phyloP scores from a whole-genome alignment of 805 yeast genomes.

The Pichia phayaonensis region DNA sequence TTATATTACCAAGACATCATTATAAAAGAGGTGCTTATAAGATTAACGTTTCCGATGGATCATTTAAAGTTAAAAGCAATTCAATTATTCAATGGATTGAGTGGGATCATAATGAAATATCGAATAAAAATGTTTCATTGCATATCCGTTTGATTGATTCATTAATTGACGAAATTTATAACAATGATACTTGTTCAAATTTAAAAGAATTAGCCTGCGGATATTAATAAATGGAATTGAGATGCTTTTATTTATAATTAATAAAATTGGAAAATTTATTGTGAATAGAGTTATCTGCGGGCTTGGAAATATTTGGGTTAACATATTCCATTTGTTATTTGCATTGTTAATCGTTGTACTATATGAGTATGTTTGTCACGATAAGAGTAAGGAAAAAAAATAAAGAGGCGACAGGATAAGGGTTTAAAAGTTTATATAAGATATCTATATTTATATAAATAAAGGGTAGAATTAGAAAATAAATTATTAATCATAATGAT shows the following conservation, averaged over 20 bases:
- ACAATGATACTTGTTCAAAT: slow-evolving; percentile 6
- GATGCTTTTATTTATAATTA: not conserved
- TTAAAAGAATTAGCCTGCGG: slow-evolving; percentile 32
- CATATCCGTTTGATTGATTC: not conserved
- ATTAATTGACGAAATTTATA: slow-evolving; percentile 4
- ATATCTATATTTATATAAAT: not conserved
- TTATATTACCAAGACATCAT: slow-evolving; percentile 70
- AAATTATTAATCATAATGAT: not conserved
- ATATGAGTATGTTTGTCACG: not conserved
- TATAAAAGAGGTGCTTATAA: slow-evolving; percentile 44
- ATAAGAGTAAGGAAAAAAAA: not conserved
- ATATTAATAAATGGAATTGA: slow-evolving; percentile 13
- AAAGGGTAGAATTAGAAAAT: not conserved
- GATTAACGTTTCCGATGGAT: slow-evolving; percentile 49
- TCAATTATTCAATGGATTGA: slow-evolving; percentile 46
- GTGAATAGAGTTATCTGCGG: slow-evolving; percentile 22
- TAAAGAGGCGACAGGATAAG: not conserved
- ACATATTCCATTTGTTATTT: slow-evolving; percentile 11
- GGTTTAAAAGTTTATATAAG: not conserved
- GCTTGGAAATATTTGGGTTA: slow-evolving; percentile 19
- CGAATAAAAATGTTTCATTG: slow-evolving; percentile 8
- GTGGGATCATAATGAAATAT: slow-evolving; percentile 53
- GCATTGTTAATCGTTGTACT: slow-evolving; percentile 2
- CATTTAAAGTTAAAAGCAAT: slow-evolving; percentile 38
- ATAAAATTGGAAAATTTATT: not conserved